Evolutionary conservation across 768 basidiomycete species (phyloP), one percentile per base, ranked within the genome.

Genomic region (Termitomyces sp.): DNA sequence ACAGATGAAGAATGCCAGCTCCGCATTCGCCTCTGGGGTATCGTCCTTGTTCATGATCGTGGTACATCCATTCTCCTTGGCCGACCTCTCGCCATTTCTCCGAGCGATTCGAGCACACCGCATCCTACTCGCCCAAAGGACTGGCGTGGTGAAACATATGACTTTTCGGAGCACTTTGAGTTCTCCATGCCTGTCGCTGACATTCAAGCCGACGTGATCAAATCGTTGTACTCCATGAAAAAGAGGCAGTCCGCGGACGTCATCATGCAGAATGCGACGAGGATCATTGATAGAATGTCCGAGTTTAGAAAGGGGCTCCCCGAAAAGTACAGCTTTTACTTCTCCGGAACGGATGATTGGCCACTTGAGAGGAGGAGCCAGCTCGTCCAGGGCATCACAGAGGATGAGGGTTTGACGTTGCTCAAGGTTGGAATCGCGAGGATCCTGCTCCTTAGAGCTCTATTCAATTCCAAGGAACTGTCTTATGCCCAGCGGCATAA

Each of bases 201-300:
- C 63, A 91, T 94, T 58, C 92, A 94, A 63, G 92, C 91, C 4
- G 92, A 93, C 61, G 91, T 94, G 60, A 89, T 93, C 76, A 91
- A 90, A 68, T 90, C 89, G 11, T 78, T 94, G 8, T 94, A 93
- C 67, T 79, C 84, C 8, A 91, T 92, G 1, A 84, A 84, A 20
- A 81, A 85, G n/a, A 80, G 79, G 49, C 87, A 88, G 70, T 80
- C 78, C 24, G 81, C 80, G 1, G 88, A 91, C 62, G 75, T 81
- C 9, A 82, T 91, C 60, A 85, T 92, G 79, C 83, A 84, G 46
- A 86, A 89, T 65, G 89, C 91, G 24, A 87, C 80, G 24, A 79
- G 92, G 55, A 91, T 93, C 57, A 88, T 91, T 61, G 89, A 86
- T 72, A 84, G 83, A 64, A 85, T 93, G 81, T 73, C 78, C 30